Percentiles rank a stretch among this genome's conserved stretches.
phyloP scores from a whole-genome alignment of 805 yeast species.

The Debaryomyces hansenii region DNA sequence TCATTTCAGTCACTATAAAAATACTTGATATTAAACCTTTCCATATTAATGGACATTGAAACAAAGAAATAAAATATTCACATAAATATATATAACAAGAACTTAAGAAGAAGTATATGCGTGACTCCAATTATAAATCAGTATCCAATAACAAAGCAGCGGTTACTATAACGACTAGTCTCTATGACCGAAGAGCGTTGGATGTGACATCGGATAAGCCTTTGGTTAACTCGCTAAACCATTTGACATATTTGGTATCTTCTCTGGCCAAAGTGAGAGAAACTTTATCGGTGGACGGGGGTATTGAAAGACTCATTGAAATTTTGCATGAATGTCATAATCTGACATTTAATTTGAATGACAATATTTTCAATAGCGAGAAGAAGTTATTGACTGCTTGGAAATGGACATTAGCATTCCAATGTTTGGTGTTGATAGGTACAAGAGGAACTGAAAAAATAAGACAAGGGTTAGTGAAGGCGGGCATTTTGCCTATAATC shows the following conservation, averaged over 20 bases:
- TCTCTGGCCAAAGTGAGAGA: slow-evolving; percentile 89
- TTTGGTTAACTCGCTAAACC: slow-evolving; percentile 86
- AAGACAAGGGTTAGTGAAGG: slow-evolving; percentile 81
- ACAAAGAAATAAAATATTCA: background rate
- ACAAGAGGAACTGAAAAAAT: slow-evolving; percentile 90
- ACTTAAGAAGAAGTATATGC: slow-evolving; percentile 47
- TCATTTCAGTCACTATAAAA: too few species aligned
- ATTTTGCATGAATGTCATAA: slow-evolving; percentile 79
- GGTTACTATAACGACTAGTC: slow-evolving; percentile 83
- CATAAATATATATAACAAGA: background rate
- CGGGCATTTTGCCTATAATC: slow-evolving; percentile 87
- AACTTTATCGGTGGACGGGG: slow-evolving; percentile 86
- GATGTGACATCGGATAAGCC: slow-evolving; percentile 91
- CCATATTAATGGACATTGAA: too few species aligned
- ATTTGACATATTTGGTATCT: slow-evolving; percentile 82
- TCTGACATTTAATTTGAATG: slow-evolving; percentile 27
- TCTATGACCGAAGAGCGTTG: slow-evolving; percentile 89
- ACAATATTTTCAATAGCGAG: slow-evolving; percentile 36
- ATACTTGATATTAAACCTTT: too few species aligned
- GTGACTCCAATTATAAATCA: slow-evolving; percentile 85
- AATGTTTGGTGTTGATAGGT: slow-evolving; percentile 86
- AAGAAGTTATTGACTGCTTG: slow-evolving; percentile 70
- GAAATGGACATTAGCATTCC: slow-evolving; percentile 97
- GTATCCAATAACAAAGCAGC: slow-evolving; percentile 83
- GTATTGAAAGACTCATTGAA: slow-evolving; percentile 81